These are phyloP conservation scores for Ogataea sp. DNA, from an alignment of 805 yeast genomes.

Conservation along the genomic window DNA sequence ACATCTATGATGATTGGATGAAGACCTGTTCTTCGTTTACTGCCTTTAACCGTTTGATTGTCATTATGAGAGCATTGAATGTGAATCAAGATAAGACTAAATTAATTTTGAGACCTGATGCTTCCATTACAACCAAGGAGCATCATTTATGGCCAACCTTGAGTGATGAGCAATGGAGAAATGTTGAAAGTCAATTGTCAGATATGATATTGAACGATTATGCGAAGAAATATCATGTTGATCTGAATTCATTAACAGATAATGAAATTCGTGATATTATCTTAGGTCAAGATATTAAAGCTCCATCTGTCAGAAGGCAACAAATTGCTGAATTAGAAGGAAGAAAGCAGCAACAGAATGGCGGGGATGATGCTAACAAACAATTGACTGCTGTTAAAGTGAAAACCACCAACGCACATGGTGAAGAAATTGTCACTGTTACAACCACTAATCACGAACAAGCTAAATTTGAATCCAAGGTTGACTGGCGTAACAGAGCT, in stretches of 20 bases:
- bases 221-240: conserved; percentile 77
- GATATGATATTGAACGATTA: conserved; percentile 83
- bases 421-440: conserved; percentile 91
- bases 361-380: conserved; percentile 30
- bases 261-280: conserved; percentile 90
- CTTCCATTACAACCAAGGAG: conserved; percentile 56
- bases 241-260: conserved; percentile 81
- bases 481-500: conserved; percentile 89
- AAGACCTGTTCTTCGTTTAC: conserved; percentile 77
- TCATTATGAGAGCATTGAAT: conserved; percentile 75
- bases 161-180: conserved; percentile 84
- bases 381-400: conserved; percentile 74
- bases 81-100: conserved; percentile 73
- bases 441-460: conserved; percentile 88
- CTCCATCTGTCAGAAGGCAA: conserved; percentile 84
- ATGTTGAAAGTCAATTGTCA: conserved; percentile 78
- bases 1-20: conserved; percentile 93
- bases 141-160: conserved; percentile 94
- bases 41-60: conserved; percentile 82
- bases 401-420: conserved; percentile 83
- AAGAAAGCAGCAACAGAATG: conserved; percentile 30
- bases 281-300: conserved; percentile 86
- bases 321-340: conserved; percentile 71
- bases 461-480: conserved; percentile 69
- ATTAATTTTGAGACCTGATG: conserved; percentile 67